Evolutionary conservation across 352 stramenopile species (phyloP), one percentile per base, ranked within the genome.

Genomic region (Phytophthora rubi): DNA sequence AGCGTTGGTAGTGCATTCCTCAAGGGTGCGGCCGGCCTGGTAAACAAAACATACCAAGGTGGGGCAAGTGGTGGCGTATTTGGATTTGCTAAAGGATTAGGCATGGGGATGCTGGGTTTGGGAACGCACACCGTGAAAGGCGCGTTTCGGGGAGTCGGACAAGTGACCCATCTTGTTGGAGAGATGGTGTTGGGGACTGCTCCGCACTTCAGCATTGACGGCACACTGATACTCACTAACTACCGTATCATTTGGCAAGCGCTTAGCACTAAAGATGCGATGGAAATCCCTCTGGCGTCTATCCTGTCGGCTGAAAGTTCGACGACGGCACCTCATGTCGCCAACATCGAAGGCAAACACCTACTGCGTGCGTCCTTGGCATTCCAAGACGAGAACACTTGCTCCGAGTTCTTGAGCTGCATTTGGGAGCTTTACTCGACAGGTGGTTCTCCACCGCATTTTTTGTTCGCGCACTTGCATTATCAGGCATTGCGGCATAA

Each of bases 31-130:
- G 76, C 85, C 13, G 88, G 87, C 6, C 69, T 97, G 3, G 86
- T 97, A 49, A 93, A 90, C 62, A 91, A 97, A 65, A 95, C 89
- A 35, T 95, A 95, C 58, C 82, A 97, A 76, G 89, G 89, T 33
- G 86, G 86, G 44, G 88, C 88, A 65, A 94, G 71, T 59, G 89
- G 89, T 33, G 89, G 89, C 0, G 87, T 97, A 2, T 94, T 97
- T 72, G 89, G 89, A 1, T 95, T 97, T 75, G 89, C 89, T 1
- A 95, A 95, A 64, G 89, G 89, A 15, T 76, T 97, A 5, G 88
- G 89, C 3, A 94, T 97, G 79, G 89, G 89, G 0, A 94, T 95
- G 85, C 73, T 95, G 8, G 88, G 88, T 6, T 73, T 97, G 13
- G 89, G 88, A 8, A 94, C 88, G 4, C 89, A 97, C 47, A 92